Percentiles rank a stretch among this genome's conserved stretches.
phyloP scores from a whole-genome alignment of 2,329 filamentous ascomycete species.

The Ascochyta clinopodiicola region DNA sequence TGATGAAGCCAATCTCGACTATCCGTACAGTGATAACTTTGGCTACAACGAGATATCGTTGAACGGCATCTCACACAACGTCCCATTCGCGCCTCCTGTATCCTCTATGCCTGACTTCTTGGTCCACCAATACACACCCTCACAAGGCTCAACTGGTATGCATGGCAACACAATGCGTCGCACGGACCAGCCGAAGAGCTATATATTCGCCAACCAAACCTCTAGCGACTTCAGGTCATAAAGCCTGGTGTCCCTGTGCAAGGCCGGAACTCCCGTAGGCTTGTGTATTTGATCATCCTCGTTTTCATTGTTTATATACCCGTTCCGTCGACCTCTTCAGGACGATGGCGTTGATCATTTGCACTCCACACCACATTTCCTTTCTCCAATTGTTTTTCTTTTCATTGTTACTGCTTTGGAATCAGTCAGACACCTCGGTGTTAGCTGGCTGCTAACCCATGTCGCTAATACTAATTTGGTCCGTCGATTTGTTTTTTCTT shows the following conservation, averaged over 20 bases:
- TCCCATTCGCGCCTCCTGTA: constrained; percentile 42
- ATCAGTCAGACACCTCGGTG: background rate
- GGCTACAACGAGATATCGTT: constrained; percentile 42
- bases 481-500: constrained; percentile 2
- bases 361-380: background rate
- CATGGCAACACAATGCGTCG: constrained; percentile 36
- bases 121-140: constrained; percentile 57
- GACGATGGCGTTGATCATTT: background rate
- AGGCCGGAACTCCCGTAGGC: background rate
- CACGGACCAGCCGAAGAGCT: constrained; percentile 51
- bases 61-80: constrained; percentile 40
- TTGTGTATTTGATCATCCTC: background rate
- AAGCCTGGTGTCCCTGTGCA: background rate
- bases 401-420: constrained; percentile 1
- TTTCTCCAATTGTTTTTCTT: background rate
- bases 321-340: background rate
- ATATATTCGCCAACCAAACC: constrained; percentile 57
- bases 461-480: constrained; percentile 15
- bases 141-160: constrained; percentile 46
- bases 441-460: background rate
- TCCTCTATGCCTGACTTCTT: constrained; percentile 49
- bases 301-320: constrained; percentile 1
- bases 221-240: constrained; percentile 50
- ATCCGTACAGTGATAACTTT: constrained; percentile 29
- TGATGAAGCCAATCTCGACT: constrained; percentile 35